These are phyloP conservation scores for Spergularia azorica DNA, from an alignment of 179 eudicot species.

Conservation along the genomic window DNA sequence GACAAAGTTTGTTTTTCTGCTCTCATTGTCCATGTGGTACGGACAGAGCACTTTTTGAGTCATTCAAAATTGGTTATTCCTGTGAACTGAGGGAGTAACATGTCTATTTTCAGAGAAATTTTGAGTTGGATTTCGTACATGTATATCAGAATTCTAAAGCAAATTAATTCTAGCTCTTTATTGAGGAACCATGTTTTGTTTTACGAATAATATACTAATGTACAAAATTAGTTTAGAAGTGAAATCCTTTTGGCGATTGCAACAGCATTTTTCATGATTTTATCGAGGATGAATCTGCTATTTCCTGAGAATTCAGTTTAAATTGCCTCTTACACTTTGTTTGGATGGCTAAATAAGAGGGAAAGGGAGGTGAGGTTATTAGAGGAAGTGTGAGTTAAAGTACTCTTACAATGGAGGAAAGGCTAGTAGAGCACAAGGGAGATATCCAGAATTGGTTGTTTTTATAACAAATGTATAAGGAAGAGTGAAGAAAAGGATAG, in stretches of 20 bases:
- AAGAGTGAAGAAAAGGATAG: too few species aligned
- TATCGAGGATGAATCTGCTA: background rate
- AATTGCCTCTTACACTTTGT: background rate
- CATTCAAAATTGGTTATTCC: too few species aligned
- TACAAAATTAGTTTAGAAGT: background rate
- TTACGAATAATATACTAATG: background rate
- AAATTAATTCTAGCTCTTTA: background rate
- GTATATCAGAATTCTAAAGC: background rate
- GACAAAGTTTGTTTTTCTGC: background rate
- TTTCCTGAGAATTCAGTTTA: background rate
- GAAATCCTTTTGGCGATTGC: background rate
- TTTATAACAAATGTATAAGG: too few species aligned
- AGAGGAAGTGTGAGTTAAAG: too few species aligned
- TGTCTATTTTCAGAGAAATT: background rate
- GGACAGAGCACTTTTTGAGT: too few species aligned
- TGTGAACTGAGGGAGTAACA: background rate
- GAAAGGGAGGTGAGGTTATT: too few species aligned
- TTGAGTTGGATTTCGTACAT: background rate
- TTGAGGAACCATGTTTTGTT: background rate
- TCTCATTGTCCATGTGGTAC: too few species aligned
- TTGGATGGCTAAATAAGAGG: too few species aligned
- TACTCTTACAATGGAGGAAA: too few species aligned
- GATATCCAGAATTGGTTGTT: too few species aligned
- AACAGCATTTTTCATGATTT: background rate
- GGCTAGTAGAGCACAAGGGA: too few species aligned